Percentiles rank a stretch among this genome's conserved stretches.
Conservation (phyloP, 31 red algal genomes). For the Odonthalia washingtoniensis region DNA sequence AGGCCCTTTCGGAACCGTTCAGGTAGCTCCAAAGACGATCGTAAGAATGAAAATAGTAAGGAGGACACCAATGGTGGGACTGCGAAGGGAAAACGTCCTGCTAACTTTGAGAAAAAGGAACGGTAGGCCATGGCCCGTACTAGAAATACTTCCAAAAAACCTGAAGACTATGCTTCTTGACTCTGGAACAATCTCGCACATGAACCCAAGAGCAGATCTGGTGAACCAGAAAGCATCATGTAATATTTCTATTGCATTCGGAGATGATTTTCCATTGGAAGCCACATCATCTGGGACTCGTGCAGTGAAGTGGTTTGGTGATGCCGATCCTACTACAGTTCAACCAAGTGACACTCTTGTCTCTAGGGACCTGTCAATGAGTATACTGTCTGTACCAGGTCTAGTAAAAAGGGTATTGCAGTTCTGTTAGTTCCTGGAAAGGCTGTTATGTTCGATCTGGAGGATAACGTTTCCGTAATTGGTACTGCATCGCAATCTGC, state of each 20-base stretch:
- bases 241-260: background rate
- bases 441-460: slow-evolving; percentile 36
- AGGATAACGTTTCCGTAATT: slow-evolving; percentile 20
- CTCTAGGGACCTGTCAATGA: slow-evolving; percentile 1
- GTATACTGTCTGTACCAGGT: slow-evolving; percentile 23
- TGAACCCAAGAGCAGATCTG: background rate
- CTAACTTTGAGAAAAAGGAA: background rate
- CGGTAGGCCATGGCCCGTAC: background rate
- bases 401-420: slow-evolving; percentile 28
- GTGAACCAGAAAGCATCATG: background rate
- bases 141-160: background rate
- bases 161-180: slow-evolving; percentile 24
- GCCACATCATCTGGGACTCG: background rate
- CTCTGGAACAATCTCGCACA: slow-evolving; percentile 42
- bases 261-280: slow-evolving; percentile 28
- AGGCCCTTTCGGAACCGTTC: too few relatives aligned
- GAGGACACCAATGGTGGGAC: background rate
- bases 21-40: too few relatives aligned
- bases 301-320: slow-evolving; percentile 2
- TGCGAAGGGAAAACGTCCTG: background rate
- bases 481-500: background rate
- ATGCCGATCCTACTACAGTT: background rate
- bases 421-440: background rate
- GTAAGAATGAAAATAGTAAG: background rate
- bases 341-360: background rate